Evolutionary conservation across 306 rosid genomes (phyloP).

Genomic region (Hippophae gyantsensis): DNA sequence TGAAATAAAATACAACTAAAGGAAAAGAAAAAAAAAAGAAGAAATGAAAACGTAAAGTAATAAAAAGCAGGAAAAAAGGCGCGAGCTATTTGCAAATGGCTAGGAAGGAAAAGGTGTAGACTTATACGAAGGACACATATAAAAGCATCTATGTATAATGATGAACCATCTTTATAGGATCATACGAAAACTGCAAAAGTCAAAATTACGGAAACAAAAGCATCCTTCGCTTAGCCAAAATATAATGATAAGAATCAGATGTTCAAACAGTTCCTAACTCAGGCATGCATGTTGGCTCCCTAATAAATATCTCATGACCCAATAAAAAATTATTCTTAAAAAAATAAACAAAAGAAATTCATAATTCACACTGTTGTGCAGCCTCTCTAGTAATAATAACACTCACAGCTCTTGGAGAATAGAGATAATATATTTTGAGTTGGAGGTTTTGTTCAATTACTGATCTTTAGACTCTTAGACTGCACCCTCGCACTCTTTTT

Average conservation of each 20-base stretch:
- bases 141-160: conserved; percentile 16
- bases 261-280: conserved; percentile 25
- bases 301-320: background rate
- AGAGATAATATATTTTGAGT: too few species aligned
- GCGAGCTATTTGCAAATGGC: too few species aligned
- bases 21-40: background rate
- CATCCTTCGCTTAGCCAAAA: conserved; percentile 26
- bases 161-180: conserved; percentile 21
- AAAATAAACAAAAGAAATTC: too few species aligned
- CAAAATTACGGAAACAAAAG: conserved; percentile 38
- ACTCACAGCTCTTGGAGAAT: too few species aligned
- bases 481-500: conserved; percentile 6
- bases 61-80: conserved; percentile 10
- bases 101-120: too few species aligned
- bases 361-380: too few species aligned
- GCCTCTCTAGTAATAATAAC: too few species aligned
- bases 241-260: conserved; percentile 35
- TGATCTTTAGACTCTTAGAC: too few species aligned
- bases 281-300: conserved; percentile 20
- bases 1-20: background rate
- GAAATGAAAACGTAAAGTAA: background rate
- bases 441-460: too few species aligned
- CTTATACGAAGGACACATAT: conserved; percentile 7
- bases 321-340: background rate
- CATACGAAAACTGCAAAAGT: conserved; percentile 29